Base-by-base conservation (phyloP, 352 stramenopile species). In the Phytophthora megakarya region DNA sequence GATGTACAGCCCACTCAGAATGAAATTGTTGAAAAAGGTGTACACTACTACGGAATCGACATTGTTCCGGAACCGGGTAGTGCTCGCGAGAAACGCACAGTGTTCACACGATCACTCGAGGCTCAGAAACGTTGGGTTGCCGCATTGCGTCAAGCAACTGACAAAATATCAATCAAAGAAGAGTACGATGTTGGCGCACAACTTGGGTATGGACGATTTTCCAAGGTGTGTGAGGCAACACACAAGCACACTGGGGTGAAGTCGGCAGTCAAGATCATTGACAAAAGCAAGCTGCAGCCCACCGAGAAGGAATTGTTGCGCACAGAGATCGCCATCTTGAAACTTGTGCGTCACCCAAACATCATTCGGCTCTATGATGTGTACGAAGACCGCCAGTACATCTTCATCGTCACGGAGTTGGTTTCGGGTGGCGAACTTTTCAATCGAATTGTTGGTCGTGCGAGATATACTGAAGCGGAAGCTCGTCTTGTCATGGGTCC, bases 381-480 rank as follows among this genome's bases (percentile, higher is more conserved):
- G n/a, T 98, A 96, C 69, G 94, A 98, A 57, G 86, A 91, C 55
- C 84, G 89, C 25, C 85, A 95, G 69, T 78, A 94, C 65, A 97
- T 99, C 62, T 99, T 98, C 80, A 95, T 99, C 43, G 96, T 99
- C 25, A 98, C 98, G 72, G 98, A 99, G 72, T 81, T 99, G 0
- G 81, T 99, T 2, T 76, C 79, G 8, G 97, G 97, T n/a, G 97
- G 97, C 15, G 97, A 99, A 65, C 71, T 99, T 6, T 99, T 99
- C 75, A 97, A 98, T 75, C 84, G 91, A 4, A 99, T 99, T 62
- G 93, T 98, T 0, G 85, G 89, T 1, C 75, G 86, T 3, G 80
- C 81, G 23, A 65, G 86, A 42, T 97, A 97, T 59, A 96, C 87
- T 2, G 93, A 98, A 71, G 74, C 84, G 3, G 88, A 98, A 52